phyloP scores from a whole-genome alignment of 1,139 yeast species.

The Geotrichum fermentans region DNA sequence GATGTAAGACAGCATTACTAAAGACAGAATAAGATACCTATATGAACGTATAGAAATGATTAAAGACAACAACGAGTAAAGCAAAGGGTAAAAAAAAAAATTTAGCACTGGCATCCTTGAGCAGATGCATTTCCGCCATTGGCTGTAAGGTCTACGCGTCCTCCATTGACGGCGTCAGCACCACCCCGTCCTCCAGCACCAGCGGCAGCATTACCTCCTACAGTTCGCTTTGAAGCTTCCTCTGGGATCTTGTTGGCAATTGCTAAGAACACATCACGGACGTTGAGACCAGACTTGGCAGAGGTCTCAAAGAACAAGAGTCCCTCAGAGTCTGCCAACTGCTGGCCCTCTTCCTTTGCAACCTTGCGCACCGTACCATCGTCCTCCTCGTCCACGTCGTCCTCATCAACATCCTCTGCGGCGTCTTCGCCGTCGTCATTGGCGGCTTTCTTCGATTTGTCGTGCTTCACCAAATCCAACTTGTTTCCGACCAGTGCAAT shows the following conservation, averaged over 20 bases:
- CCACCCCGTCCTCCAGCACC: slow-evolving; percentile 9
- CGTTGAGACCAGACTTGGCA: slow-evolving; percentile 89
- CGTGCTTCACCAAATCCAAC: slow-evolving; percentile 51
- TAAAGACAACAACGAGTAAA: neutral
- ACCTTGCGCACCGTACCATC: slow-evolving; percentile 60
- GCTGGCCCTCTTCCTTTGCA: slow-evolving; percentile 79
- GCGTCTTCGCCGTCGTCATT: slow-evolving; percentile 21
- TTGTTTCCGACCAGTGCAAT: slow-evolving; percentile 95
- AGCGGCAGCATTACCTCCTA: slow-evolving; percentile 26
- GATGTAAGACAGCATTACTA: neutral
- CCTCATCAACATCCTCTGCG: slow-evolving; percentile 34
- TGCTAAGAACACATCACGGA: slow-evolving; percentile 84
- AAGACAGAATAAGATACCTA: neutral
- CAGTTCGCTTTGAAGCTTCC: slow-evolving; percentile 22
- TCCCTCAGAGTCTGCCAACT: slow-evolving; percentile 77
- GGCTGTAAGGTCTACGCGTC: slow-evolving; percentile 18
- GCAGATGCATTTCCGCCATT: slow-evolving; percentile 1
- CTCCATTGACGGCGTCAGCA: slow-evolving; percentile 10
- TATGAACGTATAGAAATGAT: neutral
- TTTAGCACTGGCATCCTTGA: slow-evolving; percentile 6
- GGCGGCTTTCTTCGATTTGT: neutral
- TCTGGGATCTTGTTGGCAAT: slow-evolving; percentile 82
- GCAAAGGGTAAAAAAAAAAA: neutral
- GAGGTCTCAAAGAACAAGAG: slow-evolving; percentile 89
- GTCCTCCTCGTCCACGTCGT: slow-evolving; percentile 30